A percentile compares a stretch with the other conserved stretches of the same genome.
Conservation (phyloP, 768 basidiomycete genomes). For the Lactifluus echinatus region DNA sequence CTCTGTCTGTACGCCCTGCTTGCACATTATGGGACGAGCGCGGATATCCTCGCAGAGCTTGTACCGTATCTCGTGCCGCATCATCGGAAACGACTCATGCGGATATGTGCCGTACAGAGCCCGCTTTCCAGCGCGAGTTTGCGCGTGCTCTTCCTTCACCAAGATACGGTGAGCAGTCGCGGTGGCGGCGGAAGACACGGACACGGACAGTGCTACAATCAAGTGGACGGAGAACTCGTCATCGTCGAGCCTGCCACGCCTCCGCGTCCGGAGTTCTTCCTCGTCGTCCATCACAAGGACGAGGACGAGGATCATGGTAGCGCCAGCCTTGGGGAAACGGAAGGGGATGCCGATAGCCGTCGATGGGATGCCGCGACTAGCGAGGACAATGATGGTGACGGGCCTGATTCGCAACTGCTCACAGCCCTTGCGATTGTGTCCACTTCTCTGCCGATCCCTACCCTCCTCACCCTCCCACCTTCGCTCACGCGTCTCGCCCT, state of each 20-base stretch:
- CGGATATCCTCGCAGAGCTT: slow-evolving; percentile 35
- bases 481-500: slow-evolving; percentile 58
- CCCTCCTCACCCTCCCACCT: slow-evolving; percentile 46
- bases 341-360: not conserved
- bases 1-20: slow-evolving; percentile 50
- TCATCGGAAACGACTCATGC: slow-evolving; percentile 49
- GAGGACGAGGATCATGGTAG: not conserved
- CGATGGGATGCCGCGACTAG: slow-evolving; percentile 9
- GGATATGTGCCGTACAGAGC: slow-evolving; percentile 46
- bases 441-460: slow-evolving; percentile 35
- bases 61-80: slow-evolving; percentile 48
- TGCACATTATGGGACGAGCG: slow-evolving; percentile 30
- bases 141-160: slow-evolving; percentile 33
- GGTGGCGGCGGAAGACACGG: not conserved
- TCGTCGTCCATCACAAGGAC: too few relatives aligned
- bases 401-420: not conserved
- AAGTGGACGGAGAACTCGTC: slow-evolving; percentile 52
- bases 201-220: slow-evolving; percentile 29
- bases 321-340: not conserved
- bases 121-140: slow-evolving; percentile 47
- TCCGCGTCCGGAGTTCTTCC: slow-evolving; percentile 38
- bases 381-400: not conserved
- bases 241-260: slow-evolving; percentile 47
- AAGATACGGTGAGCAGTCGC: too few relatives aligned
- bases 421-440: slow-evolving; percentile 40